Evolutionary conservation across 1,139 yeast species (phyloP), one percentile per base, ranked within the genome.

Genomic region (Suhomyces guaymorum): DNA sequence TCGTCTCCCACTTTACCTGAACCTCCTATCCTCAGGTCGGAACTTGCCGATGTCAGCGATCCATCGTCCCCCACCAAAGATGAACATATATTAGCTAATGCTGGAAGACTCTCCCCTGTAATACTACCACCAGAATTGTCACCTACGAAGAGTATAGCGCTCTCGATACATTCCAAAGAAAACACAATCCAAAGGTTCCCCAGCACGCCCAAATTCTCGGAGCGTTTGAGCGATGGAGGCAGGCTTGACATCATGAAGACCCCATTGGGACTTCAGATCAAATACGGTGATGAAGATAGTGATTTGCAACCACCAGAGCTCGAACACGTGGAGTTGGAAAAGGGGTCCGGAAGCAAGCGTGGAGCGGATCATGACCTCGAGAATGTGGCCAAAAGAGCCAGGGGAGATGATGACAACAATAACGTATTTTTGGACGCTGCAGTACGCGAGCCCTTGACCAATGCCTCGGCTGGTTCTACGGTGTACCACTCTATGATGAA

Each of bases 1-100:
- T 73, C 79, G 0, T 74, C 79, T 2, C 80, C 80, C 1, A 71
- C 76, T 8, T 62, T 73, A 19, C 77, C 77, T 0, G 70, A 68
- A 38, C 72, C 75, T 3, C 75, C 75, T 2, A 56, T 65, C 5
- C 51, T 70, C 16, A 52, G 58, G 29, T 67, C 73, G 2, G 74
- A 67, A 28, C 39, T 48, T 18, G 49, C 48, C 2, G 32, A 41
- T 16, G 28, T 46, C 6, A 37, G 39, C 19, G 35, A 35, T 5
- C 43, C 45, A 28, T 31, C 46, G 9, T 46, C 49, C 14, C 46
- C 46, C n/a, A 30, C 38, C 4, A 41, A 33, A 32, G 35, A 13
- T 16, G 29, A 28, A 26, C 37, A 20, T 7, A 17, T 9, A 19
- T 10, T 26, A 7, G 12, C 20, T 12, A 43, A 47, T n/a, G 28